Conservation (phyloP, 352 stramenopile species). For the Globisporangium uncinulatum region DNA sequence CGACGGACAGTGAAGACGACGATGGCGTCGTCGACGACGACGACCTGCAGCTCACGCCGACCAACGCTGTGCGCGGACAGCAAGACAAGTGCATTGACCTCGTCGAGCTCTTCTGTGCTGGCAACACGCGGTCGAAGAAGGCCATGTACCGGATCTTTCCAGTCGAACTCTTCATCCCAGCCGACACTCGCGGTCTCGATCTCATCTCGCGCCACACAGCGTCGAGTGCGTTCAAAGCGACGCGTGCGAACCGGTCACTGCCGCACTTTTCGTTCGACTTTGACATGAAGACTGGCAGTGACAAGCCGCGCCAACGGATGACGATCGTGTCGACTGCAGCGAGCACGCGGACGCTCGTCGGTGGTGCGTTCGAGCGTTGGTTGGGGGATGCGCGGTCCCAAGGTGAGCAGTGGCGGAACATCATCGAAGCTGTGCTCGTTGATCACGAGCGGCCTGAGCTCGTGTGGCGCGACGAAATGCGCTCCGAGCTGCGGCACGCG, state of each 20-base stretch:
- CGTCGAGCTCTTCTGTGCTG: conserved; percentile 78
- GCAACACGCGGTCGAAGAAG: conserved; percentile 74
- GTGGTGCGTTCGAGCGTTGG: conserved; percentile 55
- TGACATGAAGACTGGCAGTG: conserved; percentile 35
- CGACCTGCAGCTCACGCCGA: conserved; percentile 29
- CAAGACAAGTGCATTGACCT: conserved; percentile 57
- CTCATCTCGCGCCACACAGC: conserved; percentile 56
- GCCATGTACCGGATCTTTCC: conserved; percentile 75
- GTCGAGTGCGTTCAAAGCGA: conserved; percentile 31
- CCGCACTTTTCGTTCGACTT: conserved; percentile 69
- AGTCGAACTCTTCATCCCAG: conserved; percentile 73
- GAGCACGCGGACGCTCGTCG: conserved; percentile 29
- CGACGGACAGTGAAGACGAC: conserved; percentile 6
- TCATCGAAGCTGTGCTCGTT: conserved; percentile 47
- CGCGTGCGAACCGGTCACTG: conserved; percentile 40
- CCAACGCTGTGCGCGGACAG: conserved; percentile 23
- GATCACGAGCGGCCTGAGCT: conserved; percentile 66
- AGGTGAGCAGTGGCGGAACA: conserved; percentile 68
- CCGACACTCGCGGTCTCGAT: conserved; percentile 34
- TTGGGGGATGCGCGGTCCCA: conserved; percentile 55
- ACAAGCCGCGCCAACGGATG: conserved; percentile 39
- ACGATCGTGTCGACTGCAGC: conserved; percentile 18
- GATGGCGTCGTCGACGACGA: conserved; percentile 11
- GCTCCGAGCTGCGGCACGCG: conserved; percentile 44
- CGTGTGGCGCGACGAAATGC: conserved; percentile 70